These are phyloP conservation scores for Epichloe baconii DNA, from an alignment of 2,329 filamentous ascomycete species.

Conservation along the genomic window DNA sequence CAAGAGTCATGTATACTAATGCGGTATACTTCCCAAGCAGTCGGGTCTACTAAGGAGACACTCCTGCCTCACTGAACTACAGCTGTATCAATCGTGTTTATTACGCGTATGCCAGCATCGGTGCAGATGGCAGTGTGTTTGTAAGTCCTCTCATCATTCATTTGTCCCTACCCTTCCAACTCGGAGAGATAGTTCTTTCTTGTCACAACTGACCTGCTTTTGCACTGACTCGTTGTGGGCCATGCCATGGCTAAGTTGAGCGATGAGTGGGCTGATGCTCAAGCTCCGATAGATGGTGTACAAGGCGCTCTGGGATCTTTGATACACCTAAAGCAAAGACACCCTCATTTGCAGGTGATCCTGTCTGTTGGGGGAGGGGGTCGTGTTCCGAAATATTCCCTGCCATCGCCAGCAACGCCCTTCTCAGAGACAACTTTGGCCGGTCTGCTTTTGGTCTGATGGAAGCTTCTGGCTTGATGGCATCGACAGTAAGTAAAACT, in stretches of 20 bases:
- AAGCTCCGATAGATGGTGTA: conserved; percentile 58
- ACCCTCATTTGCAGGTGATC: conserved; percentile 60
- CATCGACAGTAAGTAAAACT: conserved; percentile 50
- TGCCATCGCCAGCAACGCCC: conserved; percentile 46
- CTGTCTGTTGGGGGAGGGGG: conserved; percentile 63
- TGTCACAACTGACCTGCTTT: no score
- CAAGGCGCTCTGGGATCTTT: conserved; percentile 61
- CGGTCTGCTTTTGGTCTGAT: conserved; percentile 53
- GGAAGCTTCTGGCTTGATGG: conserved; percentile 47
- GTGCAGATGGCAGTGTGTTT: conserved; percentile 53
- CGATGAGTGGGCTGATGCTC: conserved; percentile 65
- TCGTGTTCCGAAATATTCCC: conserved; percentile 54
- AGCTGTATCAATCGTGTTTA: conserved; percentile 47
- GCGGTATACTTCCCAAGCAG: conserved; percentile 78
- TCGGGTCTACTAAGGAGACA: conserved; percentile 58
- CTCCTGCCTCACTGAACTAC: conserved; percentile 61
- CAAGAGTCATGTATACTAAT: conserved; percentile 47
- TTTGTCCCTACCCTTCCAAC: no score
- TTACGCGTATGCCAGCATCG: conserved; percentile 26
- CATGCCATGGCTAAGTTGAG: conserved; percentile 42
- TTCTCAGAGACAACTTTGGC: conserved; percentile 56
- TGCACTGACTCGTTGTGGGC: conserved; percentile 8
- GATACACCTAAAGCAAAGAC: conserved; percentile 56
- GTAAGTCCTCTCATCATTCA: conserved; percentile 33
- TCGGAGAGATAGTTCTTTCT: no score